Evolutionary conservation across 306 rosid genomes (phyloP), one percentile per base, ranked within the genome.

Genomic region (Macrotyloma uniflorum): DNA sequence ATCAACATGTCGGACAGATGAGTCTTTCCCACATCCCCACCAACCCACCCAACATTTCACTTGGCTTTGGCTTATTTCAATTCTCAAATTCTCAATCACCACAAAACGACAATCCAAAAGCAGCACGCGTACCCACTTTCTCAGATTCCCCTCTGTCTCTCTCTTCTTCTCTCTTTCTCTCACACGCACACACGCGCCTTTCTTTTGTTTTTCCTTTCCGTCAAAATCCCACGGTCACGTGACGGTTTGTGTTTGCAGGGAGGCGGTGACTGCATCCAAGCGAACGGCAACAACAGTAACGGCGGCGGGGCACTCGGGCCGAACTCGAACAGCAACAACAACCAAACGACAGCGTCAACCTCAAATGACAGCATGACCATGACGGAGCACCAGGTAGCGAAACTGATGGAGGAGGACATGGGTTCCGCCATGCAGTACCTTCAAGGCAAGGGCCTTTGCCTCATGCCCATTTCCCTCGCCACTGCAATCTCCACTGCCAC

Each of bases 351-450:
- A 54, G 66, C 91, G 2, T 65, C 96, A 0, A 67, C 93, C 2
- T 72, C 97, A 0, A 89, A 90, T 83, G 91, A 90, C 83, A 86
- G 75, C 80, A 67, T 93, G 40, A 82, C 89, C 53, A 88, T 90
- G 87, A 88, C 93, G 75, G 96, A 93, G 86, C 92, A 93, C 79
- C 96, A 90, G 18, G 97, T 93, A 54, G 96, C 96, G 3, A 90
- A 85, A 83, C 91, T 90, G 13, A 90, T 93, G 96, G 94, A 89
- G 59, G 90, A 93, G 55, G 97, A 93, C 79, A 90, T 93, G 97
- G 97, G 97, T 5, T 90, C 97, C 22, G 94, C 97, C 81, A 93
- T 93, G 97, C 97, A 90, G 72, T 93, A 93, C 68, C 90, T 93
- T 2, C 94, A 90, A 42, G 96, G 97, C 5, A 93, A 93, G 38